Base-by-base conservation (phyloP, 2,329 filamentous ascomycete genomes). In the Sporothrix dimorphospora region DNA sequence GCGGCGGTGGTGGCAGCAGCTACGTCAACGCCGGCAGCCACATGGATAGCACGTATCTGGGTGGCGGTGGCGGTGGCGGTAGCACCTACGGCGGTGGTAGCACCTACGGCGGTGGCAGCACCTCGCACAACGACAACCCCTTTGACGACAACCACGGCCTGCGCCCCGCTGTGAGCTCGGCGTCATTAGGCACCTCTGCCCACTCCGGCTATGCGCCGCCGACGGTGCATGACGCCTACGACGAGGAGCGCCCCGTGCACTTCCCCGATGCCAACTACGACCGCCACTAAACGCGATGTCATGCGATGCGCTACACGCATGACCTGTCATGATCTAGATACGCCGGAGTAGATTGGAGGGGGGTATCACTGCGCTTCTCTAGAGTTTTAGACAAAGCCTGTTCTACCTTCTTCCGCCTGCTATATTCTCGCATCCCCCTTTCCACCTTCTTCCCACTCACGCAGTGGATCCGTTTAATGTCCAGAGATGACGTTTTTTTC, bases 191-290 rank as follows among this genome's bases (percentile, higher is more conserved):
- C 68, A 71, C 72, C 11, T 69, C 71, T 0, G 70, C 59, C 11
- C 73, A 79, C 73, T 71, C 78, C 74, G 38, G 76, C 76, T 86
- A 82, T 74, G 81, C 79, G 53, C 81, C 81, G 8, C 82, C 82
- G 6, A 80, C 81, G 1, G 80, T 81, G 4, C 79, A 82, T 27
- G 81, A 83, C 24, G 81, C 82, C 38, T 86, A 84, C 74, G 82
- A 84, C 63, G 83, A 85, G 69, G 79, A 82, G 69, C 77, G 79
- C 72, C 85, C 87, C 0, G 85, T 81, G 24, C 84, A 86, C 70
- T 91, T 90, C 78, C 88, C 89, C 1, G 79, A 81, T 24, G 89
- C 79, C 47, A 85, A 89, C 77, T 90, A 91, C 78, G 86, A 89
- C 76, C 82, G 86, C 73, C 72, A 83, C 82, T 75, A 63, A 74